A percentile compares a stretch with the other conserved stretches of the same genome.
Evolutionary conservation across 1,284 basidiomycete species (phyloP).

Genomic region (Ganoderma lucidum): DNA sequence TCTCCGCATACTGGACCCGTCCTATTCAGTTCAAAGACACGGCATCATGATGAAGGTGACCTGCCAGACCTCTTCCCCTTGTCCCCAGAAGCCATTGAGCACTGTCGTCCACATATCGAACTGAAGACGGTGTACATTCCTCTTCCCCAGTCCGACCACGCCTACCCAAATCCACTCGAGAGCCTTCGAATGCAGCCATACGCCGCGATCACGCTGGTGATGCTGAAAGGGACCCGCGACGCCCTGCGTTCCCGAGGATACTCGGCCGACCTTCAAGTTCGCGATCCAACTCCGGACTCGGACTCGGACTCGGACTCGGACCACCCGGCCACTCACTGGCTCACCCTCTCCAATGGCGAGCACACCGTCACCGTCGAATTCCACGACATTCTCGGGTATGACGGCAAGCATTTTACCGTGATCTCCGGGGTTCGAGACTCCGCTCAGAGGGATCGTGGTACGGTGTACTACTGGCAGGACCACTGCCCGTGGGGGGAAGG

Average conservation of each 20-base stretch:
- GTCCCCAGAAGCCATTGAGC: not conserved
- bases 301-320: not conserved
- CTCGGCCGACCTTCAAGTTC: not conserved
- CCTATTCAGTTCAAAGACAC: not conserved
- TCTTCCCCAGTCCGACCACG: not conserved
- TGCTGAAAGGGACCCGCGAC: not conserved
- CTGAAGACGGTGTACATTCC: not conserved
- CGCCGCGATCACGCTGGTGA: not conserved
- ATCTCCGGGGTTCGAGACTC: not conserved
- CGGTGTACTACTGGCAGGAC: no score
- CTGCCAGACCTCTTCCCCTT: not conserved
- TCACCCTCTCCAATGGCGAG: not conserved
- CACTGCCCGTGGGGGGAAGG: no score
- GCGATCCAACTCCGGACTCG: not conserved
- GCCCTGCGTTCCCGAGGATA: conserved; percentile 1
- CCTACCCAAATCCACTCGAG: not conserved
- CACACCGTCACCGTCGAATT: not conserved
- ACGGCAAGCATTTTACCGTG: not conserved
- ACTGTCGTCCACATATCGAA: not conserved
- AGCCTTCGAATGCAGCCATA: not conserved
- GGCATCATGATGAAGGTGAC: no score
- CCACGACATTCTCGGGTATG: not conserved
- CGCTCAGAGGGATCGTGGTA: not conserved
- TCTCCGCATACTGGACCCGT: not conserved
- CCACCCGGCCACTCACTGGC: not conserved